phyloP scores from a whole-genome alignment of 1,284 basidiomycete species.

The Flammula alnicola region DNA sequence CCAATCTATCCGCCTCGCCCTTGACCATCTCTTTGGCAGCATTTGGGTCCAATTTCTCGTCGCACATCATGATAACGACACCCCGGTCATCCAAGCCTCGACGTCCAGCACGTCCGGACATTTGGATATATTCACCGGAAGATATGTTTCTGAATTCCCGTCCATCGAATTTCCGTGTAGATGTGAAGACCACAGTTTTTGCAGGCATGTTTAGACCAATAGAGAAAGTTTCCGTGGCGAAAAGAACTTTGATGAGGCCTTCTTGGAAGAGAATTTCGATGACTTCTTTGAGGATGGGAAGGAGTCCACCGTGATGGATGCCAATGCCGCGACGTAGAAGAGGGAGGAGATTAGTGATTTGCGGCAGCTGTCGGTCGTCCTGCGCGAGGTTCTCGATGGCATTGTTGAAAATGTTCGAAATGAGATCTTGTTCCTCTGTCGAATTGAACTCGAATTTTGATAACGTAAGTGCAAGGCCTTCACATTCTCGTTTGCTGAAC shows the following conservation, averaged over 20 bases:
- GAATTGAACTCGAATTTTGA: slow-evolving; percentile 97
- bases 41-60: slow-evolving; percentile 94
- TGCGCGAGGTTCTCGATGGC: slow-evolving; percentile 90
- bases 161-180: slow-evolving; percentile 96
- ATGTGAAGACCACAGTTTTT: slow-evolving; percentile 98
- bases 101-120: slow-evolving; percentile 98
- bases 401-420: slow-evolving; percentile 91
- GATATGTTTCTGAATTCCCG: slow-evolving; percentile 92
- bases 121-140: slow-evolving; percentile 95
- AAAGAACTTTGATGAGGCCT: slow-evolving; percentile 98
- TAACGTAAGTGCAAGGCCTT: slow-evolving; percentile 89
- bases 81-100: slow-evolving; percentile 98
- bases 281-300: slow-evolving; percentile 98
- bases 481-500: slow-evolving; percentile 98
- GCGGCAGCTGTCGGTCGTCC: slow-evolving; percentile 91
- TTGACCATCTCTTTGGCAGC: slow-evolving; percentile 98
- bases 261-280: slow-evolving; percentile 99
- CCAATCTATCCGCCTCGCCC: slow-evolving; percentile 95
- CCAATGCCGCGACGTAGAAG: slow-evolving; percentile 96
- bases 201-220: slow-evolving; percentile 99
- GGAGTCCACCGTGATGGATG: slow-evolving; percentile 97
- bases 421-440: slow-evolving; percentile 90
- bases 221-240: slow-evolving; percentile 99
- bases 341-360: slow-evolving; percentile 93
- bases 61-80: slow-evolving; percentile 99